phyloP scores from a whole-genome alignment of 148 eudicot species.

The Mesembryanthemum crystallinum region DNA sequence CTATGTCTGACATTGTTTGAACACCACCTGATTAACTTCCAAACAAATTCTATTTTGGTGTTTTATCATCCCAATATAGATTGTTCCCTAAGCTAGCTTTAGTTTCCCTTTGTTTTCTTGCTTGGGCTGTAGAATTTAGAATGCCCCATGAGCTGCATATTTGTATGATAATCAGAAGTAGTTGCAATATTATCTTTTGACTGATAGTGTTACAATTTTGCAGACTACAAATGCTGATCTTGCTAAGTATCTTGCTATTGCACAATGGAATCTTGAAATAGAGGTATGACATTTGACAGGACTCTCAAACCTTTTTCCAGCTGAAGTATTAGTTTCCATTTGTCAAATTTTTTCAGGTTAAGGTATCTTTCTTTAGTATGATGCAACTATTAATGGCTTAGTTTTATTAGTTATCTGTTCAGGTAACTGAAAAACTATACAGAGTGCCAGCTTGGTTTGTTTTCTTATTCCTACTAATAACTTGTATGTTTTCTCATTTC shows the following conservation, averaged over 20 bases:
- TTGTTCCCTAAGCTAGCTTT: neutral
- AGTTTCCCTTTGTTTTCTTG: neutral
- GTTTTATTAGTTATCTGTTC: neutral
- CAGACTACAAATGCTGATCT: constrained; percentile 94
- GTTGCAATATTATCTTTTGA: neutral
- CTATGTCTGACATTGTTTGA: too few species aligned
- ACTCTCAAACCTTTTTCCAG: neutral
- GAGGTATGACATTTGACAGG: constrained; percentile 51
- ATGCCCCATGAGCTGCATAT: neutral
- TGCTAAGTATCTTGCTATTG: constrained; percentile 73
- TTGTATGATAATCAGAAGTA: neutral
- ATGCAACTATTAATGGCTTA: neutral
- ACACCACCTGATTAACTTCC: too few species aligned
- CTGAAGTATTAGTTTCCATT: neutral
- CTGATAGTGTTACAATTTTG: constrained; percentile 26
- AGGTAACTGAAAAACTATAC: neutral
- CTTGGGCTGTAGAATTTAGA: neutral
- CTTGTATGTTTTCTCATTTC: neutral
- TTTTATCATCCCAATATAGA: neutral
- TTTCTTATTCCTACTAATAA: neutral
- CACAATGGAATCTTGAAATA: constrained; percentile 79
- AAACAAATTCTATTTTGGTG: neutral
- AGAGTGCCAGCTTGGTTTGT: neutral
- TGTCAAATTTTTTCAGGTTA: neutral
- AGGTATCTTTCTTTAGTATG: neutral